Conservation (phyloP, 1,139 yeast species). For the Saccharomyces hybrid region DNA sequence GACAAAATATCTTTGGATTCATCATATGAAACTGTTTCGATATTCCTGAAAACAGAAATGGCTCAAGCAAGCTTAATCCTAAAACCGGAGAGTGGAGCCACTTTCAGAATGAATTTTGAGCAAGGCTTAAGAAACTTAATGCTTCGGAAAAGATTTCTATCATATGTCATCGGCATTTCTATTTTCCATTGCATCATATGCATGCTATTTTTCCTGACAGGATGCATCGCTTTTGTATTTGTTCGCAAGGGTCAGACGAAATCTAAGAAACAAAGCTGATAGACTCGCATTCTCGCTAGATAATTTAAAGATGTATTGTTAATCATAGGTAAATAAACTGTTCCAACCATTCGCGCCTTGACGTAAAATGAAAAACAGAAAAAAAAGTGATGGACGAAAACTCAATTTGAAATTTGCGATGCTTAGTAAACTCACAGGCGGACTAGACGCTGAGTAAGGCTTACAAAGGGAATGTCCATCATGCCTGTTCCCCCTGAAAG, state of each 20-base stretch:
- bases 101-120: constrained; percentile 20
- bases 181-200: constrained; percentile 16
- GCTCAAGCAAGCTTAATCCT: constrained; percentile 9
- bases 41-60: neutral
- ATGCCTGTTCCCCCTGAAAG: neutral
- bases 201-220: neutral
- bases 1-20: constrained; percentile 14
- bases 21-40: constrained; percentile 4
- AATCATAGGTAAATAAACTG: neutral
- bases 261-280: neutral
- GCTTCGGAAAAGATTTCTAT: constrained; percentile 21
- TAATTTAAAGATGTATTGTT: neutral
- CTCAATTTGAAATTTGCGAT: neutral
- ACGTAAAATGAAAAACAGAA: neutral
- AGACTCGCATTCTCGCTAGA: neutral
- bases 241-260: neutral
- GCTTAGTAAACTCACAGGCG: neutral
- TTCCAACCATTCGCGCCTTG: neutral
- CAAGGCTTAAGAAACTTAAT: constrained; percentile 28
- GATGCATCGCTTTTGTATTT: neutral
- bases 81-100: constrained; percentile 16
- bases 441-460: neutral
- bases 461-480: neutral
- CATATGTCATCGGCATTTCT: constrained; percentile 23
- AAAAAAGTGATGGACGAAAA: neutral